Evolutionary conservation across 306 rosid genomes (phyloP), one percentile per base, ranked within the genome.

Genomic region (Fagus sylvatica): DNA sequence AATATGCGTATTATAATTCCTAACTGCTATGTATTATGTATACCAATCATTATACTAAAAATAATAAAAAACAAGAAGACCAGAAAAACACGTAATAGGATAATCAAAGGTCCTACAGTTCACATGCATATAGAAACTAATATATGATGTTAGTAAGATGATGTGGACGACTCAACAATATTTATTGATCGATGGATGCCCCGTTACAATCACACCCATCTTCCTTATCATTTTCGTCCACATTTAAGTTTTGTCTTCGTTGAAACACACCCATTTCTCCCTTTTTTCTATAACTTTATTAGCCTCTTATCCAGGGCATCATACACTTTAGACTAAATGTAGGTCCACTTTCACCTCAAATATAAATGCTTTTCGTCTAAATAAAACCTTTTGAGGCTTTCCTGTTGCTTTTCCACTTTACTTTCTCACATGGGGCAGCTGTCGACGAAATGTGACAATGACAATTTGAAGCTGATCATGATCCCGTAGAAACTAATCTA

Each of bases 301-400:
- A 54, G 48, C 75, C 53, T 77, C 69, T 56, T 53, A 54, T 67
- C 74, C 80, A n/a, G 13, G 46, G 69, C 80, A 76, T 75, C 17
- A 13, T 1, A 22, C 9, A 22, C 17, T 2, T 0, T 53, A 11
- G 11, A 15, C 15, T 10, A 9, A 46, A 46, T 46, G 37, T 46
- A 46, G 60, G 60, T 19, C 60, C 12, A 3, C 22, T 3, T n/a
- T 55, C 60, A 17, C 51, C 60, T 2, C 10, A 55, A 55, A 55
- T 55, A 55, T 55, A n/a, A 55, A 55, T 0, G 32, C 11, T 55
- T 55, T 55, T 55, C 32, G 3, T 55, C 60, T 55, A 55, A 55
- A 55, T 19, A 7, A 2, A 28, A 55, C 60, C 60, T 55, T n/a
- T 55, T 55, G 32, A 9, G 60, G 60, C 60, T n/a, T 55, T 55